Percentiles rank a stretch among this genome's conserved stretches.
Conservation (phyloP, 345 rosid genomes). For the Heritiera littoralis region DNA sequence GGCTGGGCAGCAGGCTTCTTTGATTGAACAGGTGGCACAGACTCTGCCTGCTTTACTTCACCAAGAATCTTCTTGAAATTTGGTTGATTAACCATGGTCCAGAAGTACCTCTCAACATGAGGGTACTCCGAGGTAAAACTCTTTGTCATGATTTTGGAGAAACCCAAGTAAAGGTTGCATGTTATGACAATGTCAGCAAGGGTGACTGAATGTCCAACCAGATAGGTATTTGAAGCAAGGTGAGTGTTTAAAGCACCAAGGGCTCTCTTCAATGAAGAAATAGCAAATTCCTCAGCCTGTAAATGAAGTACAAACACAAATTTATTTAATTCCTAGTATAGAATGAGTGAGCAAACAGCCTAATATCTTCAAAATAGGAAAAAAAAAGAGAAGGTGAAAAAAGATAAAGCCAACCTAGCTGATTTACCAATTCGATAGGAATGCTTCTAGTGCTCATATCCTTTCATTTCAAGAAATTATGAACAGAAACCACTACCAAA, state of each 20-base stretch:
- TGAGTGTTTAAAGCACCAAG: slow-evolving; percentile 72
- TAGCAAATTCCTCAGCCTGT: slow-evolving; percentile 63
- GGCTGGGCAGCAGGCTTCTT: slow-evolving; percentile 66
- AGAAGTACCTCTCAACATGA: slow-evolving; percentile 94
- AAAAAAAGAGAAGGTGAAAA: neutral
- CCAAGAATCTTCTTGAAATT: slow-evolving; percentile 77
- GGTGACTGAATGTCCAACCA: slow-evolving; percentile 90
- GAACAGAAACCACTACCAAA: neutral
- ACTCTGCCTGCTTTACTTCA: slow-evolving; percentile 76
- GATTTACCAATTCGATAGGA: neutral
- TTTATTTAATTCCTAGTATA: neutral
- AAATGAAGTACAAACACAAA: neutral
- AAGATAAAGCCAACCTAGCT: neutral
- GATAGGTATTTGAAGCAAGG: slow-evolving; percentile 74
- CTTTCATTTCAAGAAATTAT: neutral
- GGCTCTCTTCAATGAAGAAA: slow-evolving; percentile 74
- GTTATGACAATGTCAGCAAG: slow-evolving; percentile 79
- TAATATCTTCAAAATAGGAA: neutral
- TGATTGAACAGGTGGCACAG: slow-evolving; percentile 55
- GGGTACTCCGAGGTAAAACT: slow-evolving; percentile 85
- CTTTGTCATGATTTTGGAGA: slow-evolving; percentile 56
- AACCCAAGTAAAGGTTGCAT: slow-evolving; percentile 70
- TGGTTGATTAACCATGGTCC: slow-evolving; percentile 96
- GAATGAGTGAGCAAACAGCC: slow-evolving; percentile 4
- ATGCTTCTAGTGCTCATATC: neutral